phyloP scores from a whole-genome alignment of 169 alveolate species.

The Babesia bovis region DNA sequence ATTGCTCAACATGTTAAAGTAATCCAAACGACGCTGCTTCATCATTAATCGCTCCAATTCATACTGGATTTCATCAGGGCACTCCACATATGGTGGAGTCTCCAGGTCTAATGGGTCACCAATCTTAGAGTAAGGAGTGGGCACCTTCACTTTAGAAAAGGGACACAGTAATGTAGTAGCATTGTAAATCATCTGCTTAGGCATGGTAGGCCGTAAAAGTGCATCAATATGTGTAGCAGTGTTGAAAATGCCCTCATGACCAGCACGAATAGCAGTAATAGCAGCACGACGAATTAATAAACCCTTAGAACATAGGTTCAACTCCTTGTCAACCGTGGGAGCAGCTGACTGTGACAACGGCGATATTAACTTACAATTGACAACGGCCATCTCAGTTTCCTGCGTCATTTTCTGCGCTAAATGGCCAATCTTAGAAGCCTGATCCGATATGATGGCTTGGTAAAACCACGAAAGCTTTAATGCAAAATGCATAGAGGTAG shows the following conservation, averaged over 20 bases:
- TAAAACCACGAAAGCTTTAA: constrained; percentile 85
- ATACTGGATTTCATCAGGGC: constrained; percentile 65
- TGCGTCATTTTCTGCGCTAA: constrained; percentile 85
- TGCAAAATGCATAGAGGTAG: constrained; percentile 86
- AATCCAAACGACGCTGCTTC: constrained; percentile 86
- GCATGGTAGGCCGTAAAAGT: constrained; percentile 51
- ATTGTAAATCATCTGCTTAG: constrained; percentile 52
- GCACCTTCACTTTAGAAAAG: constrained; percentile 71
- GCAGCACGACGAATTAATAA: constrained; percentile 63
- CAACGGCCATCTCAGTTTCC: constrained; percentile 90
- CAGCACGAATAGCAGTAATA: constrained; percentile 33
- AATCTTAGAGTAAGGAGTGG: constrained; percentile 74
- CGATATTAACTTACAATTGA: constrained; percentile 81
- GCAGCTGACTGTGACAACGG: constrained; percentile 23
- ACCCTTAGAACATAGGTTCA: constrained; percentile 69
- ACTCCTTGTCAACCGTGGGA: constrained; percentile 33
- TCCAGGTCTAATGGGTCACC: constrained; percentile 78
- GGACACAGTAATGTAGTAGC: constrained; percentile 60
- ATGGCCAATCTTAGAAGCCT: constrained; percentile 71
- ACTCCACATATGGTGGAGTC: constrained; percentile 71
- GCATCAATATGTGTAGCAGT: constrained; percentile 29
- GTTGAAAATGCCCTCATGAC: constrained; percentile 2
- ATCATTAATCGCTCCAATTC: constrained; percentile 82
- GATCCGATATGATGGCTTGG: constrained; percentile 82
- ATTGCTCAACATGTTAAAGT: constrained; percentile 82